phyloP scores from a whole-genome alignment of 2,329 filamentous ascomycete species.

The Escovopsis weberi region DNA sequence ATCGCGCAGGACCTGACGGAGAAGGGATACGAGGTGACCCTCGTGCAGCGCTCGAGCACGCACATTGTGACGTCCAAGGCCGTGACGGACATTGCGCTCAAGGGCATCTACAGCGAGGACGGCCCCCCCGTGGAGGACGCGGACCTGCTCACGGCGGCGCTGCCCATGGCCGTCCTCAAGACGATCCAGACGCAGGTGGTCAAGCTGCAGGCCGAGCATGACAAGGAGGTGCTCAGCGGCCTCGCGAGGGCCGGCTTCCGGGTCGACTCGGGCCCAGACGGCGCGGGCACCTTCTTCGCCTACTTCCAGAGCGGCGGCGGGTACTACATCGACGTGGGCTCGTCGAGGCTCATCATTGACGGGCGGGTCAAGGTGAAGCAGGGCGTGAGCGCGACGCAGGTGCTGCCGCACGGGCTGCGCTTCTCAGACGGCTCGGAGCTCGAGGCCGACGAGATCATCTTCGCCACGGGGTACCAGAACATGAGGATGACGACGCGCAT shows the following conservation, averaged over 20 bases:
- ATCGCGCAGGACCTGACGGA: conserved; percentile 55
- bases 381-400: conserved; percentile 37
- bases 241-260: conserved; percentile 46
- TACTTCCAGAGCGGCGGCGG: conserved; percentile 53
- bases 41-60: conserved; percentile 54
- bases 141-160: conserved; percentile 44
- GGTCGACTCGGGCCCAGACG: conserved; percentile 41
- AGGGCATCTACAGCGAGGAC: conserved; percentile 33
- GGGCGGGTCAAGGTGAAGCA: conserved; percentile 50
- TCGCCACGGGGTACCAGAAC: conserved; percentile 52
- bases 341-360: conserved; percentile 44
- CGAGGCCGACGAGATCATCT: conserved; percentile 47
- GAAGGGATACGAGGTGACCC: conserved; percentile 51
- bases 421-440: conserved; percentile 41
- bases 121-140: conserved; percentile 50
- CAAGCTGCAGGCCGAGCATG: conserved; percentile 17
- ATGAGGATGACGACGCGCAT: conserved; percentile 49
- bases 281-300: conserved; percentile 42
- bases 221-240: conserved; percentile 25
- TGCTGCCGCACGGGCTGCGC: conserved; percentile 29
- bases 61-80: conserved; percentile 44
- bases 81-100: conserved; percentile 37
- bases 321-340: conserved; percentile 58
- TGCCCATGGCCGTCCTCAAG: conserved; percentile 47
- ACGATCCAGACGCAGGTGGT: conserved; percentile 34